These are phyloP conservation scores for Penicillium sp. DNA, from an alignment of 2,329 filamentous ascomycete species.

Conservation along the genomic window DNA sequence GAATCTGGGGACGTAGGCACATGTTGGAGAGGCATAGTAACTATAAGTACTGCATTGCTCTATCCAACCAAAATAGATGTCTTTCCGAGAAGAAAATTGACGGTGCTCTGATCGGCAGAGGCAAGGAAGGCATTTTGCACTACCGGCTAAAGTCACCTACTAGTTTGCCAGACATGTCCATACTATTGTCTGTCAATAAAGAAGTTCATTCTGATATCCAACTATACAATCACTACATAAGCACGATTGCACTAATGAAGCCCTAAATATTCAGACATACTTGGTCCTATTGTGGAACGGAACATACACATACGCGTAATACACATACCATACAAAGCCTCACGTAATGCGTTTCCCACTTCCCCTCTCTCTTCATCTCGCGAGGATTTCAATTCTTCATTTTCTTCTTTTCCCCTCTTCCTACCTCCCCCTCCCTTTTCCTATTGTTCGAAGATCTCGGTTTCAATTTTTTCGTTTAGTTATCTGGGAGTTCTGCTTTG, in stretches of 20 bases:
- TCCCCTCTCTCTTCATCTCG: conserved; percentile 20
- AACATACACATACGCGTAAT: conserved; percentile 9
- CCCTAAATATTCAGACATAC: neutral
- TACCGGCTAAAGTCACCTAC: neutral
- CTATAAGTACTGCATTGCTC: too few species aligned
- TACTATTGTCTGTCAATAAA: neutral
- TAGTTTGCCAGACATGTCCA: neutral
- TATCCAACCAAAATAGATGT: neutral
- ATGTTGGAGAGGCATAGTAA: neutral
- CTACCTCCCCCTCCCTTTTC: conserved; percentile 24
- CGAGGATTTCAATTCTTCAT: conserved; percentile 27
- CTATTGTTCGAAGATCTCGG: conserved; percentile 26
- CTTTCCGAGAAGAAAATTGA: neutral
- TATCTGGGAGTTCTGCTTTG: conserved; percentile 28
- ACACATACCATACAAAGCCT: conserved; percentile 6
- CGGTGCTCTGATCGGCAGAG: neutral
- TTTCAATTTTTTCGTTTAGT: conserved; percentile 25
- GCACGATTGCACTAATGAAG: too few species aligned
- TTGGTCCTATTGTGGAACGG: neutral
- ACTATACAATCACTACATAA: too few species aligned
- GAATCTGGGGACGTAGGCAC: conserved; percentile 4
- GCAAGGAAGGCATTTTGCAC: conserved; percentile 4
- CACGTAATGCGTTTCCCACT: conserved; percentile 14
- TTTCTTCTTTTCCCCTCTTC: conserved; percentile 19
- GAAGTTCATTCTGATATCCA: neutral